These are phyloP conservation scores for Chloropicon primus DNA, from an alignment of 139 green algal species.

Conservation along the genomic window DNA sequence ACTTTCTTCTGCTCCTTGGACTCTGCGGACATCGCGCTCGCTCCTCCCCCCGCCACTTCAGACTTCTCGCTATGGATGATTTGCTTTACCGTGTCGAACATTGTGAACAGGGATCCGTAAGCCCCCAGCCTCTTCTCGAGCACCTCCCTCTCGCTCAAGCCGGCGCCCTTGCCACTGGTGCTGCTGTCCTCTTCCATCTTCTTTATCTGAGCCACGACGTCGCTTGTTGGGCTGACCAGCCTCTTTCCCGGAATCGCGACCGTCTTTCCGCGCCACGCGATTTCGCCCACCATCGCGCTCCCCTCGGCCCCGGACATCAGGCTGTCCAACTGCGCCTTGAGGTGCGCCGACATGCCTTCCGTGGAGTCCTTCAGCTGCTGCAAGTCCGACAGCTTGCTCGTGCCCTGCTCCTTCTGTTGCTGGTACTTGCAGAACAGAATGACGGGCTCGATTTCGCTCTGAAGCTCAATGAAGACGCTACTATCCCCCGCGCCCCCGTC, in stretches of 20 bases:
- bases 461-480: background rate
- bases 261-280: constrained; percentile 38
- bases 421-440: background rate
- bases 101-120: constrained; percentile 50
- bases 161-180: too few species aligned
- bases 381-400: constrained; percentile 41
- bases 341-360: background rate
- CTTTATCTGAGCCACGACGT: background rate
- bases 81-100: constrained; percentile 42
- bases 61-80: constrained; percentile 22
- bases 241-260: background rate
- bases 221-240: background rate
- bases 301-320: constrained; percentile 9
- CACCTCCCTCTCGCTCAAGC: background rate
- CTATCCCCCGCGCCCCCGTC: too few species aligned
- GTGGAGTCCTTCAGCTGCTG: constrained; percentile 37
- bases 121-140: constrained; percentile 31
- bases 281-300: constrained; percentile 25
- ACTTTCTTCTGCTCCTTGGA: constrained; percentile 1
- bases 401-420: background rate
- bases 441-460: background rate
- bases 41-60: constrained; percentile 18
- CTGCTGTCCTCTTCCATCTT: background rate
- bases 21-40: background rate
- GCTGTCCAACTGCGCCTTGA: constrained; percentile 30